Conservation (phyloP, 75 land plant species). For the Pinus taeda region DNA sequence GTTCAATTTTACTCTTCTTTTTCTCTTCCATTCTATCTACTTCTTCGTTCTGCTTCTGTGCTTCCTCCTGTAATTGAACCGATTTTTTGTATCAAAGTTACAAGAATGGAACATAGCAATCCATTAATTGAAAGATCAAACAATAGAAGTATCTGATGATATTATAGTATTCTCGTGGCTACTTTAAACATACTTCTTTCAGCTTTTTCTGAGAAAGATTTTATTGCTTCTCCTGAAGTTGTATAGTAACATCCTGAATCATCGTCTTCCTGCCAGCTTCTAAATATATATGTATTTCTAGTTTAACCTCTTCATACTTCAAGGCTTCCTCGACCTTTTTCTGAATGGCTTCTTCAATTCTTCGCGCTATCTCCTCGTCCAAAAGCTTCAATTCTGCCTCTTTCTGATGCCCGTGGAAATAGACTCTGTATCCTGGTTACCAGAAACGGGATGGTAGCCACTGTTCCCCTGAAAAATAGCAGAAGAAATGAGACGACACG, state of each 20-base stretch:
- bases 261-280: constrained; percentile 30
- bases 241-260: constrained; percentile 15
- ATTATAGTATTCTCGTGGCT: not conserved
- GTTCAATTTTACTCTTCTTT: constrained; percentile 43
- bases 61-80: constrained; percentile 28
- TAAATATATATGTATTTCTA: constrained; percentile 27
- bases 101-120: not conserved
- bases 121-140: not conserved
- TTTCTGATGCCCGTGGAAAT: constrained; percentile 36
- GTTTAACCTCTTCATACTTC: constrained; percentile 25
- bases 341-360: constrained; percentile 36
- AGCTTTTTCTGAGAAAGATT: constrained; percentile 26
- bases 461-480: too few relatives aligned
- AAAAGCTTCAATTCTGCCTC: constrained; percentile 43
- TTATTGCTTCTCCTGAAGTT: constrained; percentile 31
- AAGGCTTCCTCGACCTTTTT: constrained; percentile 42
- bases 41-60: constrained; percentile 28
- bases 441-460: too few relatives aligned
- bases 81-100: not conserved
- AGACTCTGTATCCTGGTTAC: not conserved
- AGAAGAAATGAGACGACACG: too few relatives aligned
- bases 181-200: constrained; percentile 30
- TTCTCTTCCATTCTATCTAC: constrained; percentile 40
- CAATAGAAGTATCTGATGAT: not conserved
- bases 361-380: constrained; percentile 40